These are phyloP conservation scores for Paecilomyces sp. DNA, from an alignment of 2,329 filamentous ascomycete species.

Conservation along the genomic window DNA sequence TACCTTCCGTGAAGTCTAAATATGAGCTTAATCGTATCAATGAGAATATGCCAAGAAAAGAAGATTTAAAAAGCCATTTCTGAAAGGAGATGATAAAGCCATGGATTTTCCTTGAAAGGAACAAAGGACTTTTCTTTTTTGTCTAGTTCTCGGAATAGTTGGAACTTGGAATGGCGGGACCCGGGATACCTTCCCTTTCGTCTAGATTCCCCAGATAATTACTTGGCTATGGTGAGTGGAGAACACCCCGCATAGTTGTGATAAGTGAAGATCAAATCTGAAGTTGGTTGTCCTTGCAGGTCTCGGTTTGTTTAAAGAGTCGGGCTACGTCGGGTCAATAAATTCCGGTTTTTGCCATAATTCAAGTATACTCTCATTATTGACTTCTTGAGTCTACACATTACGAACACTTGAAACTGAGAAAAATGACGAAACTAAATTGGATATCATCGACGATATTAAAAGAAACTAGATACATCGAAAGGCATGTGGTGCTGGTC, in stretches of 20 bases:
- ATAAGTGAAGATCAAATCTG: background rate
- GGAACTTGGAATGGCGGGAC: background rate
- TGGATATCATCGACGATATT: constrained; percentile 20
- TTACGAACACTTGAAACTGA: background rate
- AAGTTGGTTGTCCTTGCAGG: background rate
- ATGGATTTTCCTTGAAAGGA: background rate
- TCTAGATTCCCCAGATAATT: background rate
- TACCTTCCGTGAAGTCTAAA: background rate
- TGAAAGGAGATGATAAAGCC: no score
- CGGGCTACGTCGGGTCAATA: background rate
- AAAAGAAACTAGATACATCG: background rate
- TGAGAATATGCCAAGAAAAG: background rate
- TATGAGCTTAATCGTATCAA: background rate
- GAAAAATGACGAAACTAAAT: background rate
- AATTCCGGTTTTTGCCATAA: background rate
- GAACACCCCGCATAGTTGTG: background rate
- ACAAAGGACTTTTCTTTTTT: background rate
- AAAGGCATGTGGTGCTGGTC: background rate
- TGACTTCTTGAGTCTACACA: background rate
- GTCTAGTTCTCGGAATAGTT: background rate
- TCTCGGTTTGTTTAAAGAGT: background rate
- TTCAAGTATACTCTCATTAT: background rate
- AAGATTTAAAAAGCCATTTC: background rate
- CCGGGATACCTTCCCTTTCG: background rate
- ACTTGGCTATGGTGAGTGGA: background rate